Conservation (phyloP, 148 eudicot genomes). For the Silene conica region DNA sequence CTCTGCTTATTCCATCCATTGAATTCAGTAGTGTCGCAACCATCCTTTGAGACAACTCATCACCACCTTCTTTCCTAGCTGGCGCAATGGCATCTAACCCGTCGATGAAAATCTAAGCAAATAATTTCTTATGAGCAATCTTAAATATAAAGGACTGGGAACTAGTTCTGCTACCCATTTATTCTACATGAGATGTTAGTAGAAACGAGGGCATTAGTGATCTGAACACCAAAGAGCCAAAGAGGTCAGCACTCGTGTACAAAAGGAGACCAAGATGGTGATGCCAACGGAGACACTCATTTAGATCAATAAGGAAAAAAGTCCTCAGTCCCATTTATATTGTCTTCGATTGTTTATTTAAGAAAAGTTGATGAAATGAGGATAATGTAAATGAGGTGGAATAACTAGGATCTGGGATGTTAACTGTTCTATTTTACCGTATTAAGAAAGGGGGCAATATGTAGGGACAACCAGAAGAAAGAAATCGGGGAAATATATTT, state of each 20-base stretch:
- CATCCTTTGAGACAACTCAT: slow-evolving; percentile 84
- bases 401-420: too few species aligned
- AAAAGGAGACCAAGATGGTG: background rate
- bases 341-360: too few species aligned
- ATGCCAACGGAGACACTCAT: background rate
- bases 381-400: too few species aligned
- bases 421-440: too few species aligned
- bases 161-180: background rate
- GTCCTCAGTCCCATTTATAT: too few species aligned
- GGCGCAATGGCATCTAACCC: slow-evolving; percentile 98
- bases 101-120: slow-evolving; percentile 74
- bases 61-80: slow-evolving; percentile 87
- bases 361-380: too few species aligned
- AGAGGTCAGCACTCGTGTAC: background rate
- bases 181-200: slow-evolving; percentile 5
- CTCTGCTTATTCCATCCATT: slow-evolving; percentile 84
- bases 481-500: background rate
- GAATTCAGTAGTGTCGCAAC: slow-evolving; percentile 82
- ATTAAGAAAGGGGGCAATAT: too few species aligned
- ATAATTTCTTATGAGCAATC: slow-evolving; percentile 10
- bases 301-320: background rate
- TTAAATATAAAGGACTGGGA: slow-evolving; percentile 1
- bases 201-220: background rate
- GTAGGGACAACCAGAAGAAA: too few species aligned
- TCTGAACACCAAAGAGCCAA: background rate